These are phyloP conservation scores for Claviceps monticola DNA, from an alignment of 2,329 filamentous ascomycete species.

Conservation along the genomic window DNA sequence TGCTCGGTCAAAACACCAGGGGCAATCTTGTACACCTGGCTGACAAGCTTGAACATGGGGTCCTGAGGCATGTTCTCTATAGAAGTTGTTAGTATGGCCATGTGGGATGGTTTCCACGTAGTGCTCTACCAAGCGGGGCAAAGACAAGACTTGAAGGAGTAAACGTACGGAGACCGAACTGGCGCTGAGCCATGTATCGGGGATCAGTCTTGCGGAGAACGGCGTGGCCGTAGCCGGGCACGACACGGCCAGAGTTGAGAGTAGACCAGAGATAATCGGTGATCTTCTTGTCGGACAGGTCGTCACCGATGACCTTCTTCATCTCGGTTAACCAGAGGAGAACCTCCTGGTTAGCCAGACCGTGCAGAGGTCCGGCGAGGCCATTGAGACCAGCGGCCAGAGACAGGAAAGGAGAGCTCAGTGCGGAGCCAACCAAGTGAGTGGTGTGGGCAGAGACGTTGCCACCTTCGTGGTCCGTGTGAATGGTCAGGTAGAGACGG, in stretches of 20 bases:
- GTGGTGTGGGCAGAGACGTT: conserved; percentile 98
- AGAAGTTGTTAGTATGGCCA: conserved; percentile 12
- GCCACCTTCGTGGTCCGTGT: conserved; percentile 98
- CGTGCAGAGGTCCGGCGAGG: conserved; percentile 95
- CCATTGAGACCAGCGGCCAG: conserved; percentile 94
- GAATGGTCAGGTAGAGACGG: conserved; percentile 98
- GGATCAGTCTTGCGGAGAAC: conserved; percentile 99
- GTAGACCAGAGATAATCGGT: conserved; percentile 98
- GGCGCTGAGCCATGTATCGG: conserved; percentile 95
- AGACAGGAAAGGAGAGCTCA: conserved; percentile 95
- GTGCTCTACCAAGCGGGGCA: neutral
- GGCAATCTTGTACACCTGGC: conserved; percentile 99
- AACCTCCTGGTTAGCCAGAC: conserved; percentile 98
- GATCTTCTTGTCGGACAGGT: conserved; percentile 92
- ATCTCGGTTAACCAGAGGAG: conserved; percentile 98
- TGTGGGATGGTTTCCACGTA: neutral
- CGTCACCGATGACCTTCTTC: conserved; percentile 88
- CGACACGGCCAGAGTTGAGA: conserved; percentile 87
- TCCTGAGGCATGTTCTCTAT: conserved; percentile 78
- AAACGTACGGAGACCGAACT: conserved; percentile 60
- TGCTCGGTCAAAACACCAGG: conserved; percentile 96
- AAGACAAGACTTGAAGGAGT: neutral
- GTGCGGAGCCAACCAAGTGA: conserved; percentile 89
- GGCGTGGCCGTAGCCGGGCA: conserved; percentile 96
- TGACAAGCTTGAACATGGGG: conserved; percentile 99